Evolutionary conservation across 345 rosid genomes (phyloP).

Genomic region (rapeseed (Brassica napus)): Da-Ae NC_063442.1:23835501-23836000

Average conservation of each 20-base stretch:
- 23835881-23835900: conserved; percentile 93
- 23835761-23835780: conserved; percentile 92
- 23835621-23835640: conserved; percentile 42
- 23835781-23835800: conserved; percentile 98
- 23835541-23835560: conserved; percentile 68
- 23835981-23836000: conserved; percentile 97
- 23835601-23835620: conserved; percentile 35
- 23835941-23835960: conserved; percentile 95
- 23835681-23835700: conserved; percentile 43
- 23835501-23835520: conserved; percentile 74
- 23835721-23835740: conserved; percentile 58
- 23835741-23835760: conserved; percentile 91
- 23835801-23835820: conserved; percentile 96
- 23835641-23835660: conserved; percentile 42
- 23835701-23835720: conserved; percentile 44
- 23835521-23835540: conserved; percentile 76
- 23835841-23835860: conserved; percentile 98
- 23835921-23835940: conserved; percentile 97
- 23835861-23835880: conserved; percentile 96
- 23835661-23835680: conserved; percentile 24
- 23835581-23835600: conserved; percentile 55
- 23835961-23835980: conserved; percentile 87
- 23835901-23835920: conserved; percentile 83
- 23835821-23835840: conserved; percentile 96
- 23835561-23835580: conserved; percentile 73